Percentiles rank a stretch among this genome's conserved stretches.
Conservation (phyloP, 2,329 filamentous ascomycete genomes). For the Clonostachys byssicola region DNA sequence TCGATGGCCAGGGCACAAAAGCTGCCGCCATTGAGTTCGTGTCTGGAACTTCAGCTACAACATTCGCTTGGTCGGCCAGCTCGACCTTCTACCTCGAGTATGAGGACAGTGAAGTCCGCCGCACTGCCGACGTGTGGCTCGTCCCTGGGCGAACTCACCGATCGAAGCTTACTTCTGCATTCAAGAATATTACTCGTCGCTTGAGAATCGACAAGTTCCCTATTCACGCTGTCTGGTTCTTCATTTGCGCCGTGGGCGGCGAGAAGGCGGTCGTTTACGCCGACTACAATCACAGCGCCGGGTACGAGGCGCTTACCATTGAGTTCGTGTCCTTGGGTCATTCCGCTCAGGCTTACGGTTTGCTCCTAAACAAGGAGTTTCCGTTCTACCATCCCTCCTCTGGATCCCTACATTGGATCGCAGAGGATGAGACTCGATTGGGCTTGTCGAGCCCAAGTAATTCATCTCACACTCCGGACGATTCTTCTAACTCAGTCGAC, state of each 20-base stretch:
- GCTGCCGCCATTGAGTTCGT: constrained; percentile 13
- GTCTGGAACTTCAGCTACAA: not conserved
- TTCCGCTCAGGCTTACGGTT: not conserved
- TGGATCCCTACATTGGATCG: not conserved
- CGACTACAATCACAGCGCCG: not conserved
- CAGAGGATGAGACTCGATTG: no score
- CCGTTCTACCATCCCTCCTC: not conserved
- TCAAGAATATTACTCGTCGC: no score
- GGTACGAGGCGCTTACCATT: not conserved
- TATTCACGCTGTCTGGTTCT: not conserved
- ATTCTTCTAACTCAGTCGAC: not conserved
- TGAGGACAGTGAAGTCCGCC: no score
- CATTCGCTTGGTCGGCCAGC: not conserved
- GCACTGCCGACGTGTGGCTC: not conserved
- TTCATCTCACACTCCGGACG: not conserved
- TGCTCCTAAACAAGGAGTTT: not conserved
- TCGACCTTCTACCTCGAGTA: no score
- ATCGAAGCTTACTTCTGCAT: not conserved
- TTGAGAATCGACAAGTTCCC: not conserved
- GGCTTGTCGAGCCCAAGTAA: not conserved
- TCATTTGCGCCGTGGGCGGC: not conserved
- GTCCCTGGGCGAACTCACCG: not conserved
- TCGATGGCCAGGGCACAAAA: not conserved
- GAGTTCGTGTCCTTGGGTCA: not conserved
- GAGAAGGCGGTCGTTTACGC: constrained; percentile 6